A percentile compares a stretch with the other conserved stretches of the same genome.
phyloP scores from a whole-genome alignment of 202 grass and related monocot genomes.

The Cymbopogon flexuosus region DNA sequence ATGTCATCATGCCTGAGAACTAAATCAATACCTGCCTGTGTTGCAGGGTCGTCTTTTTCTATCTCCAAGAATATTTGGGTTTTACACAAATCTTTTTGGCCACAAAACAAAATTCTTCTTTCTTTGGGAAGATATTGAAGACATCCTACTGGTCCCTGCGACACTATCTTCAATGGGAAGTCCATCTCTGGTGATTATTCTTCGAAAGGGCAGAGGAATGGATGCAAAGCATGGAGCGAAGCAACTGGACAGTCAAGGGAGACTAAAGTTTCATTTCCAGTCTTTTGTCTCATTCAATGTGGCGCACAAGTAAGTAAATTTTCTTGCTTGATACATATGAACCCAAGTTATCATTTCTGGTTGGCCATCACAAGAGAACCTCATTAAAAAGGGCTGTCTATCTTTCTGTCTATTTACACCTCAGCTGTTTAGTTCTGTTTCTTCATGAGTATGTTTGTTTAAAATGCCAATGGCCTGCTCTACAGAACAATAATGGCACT shows the following conservation, averaged over 20 bases:
- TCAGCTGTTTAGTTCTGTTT: background rate
- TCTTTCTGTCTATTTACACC: background rate
- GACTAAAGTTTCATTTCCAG: conserved; percentile 83
- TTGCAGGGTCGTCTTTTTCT: conserved; percentile 91
- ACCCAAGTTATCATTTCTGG: background rate
- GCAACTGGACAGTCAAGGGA: conserved; percentile 64
- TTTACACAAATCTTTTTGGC: conserved; percentile 85
- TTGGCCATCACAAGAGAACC: conserved; percentile 5
- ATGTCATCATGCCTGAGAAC: background rate
- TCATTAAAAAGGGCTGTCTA: background rate
- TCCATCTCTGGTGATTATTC: conserved; percentile 68
- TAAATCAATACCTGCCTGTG: conserved; percentile 34
- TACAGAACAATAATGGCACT: conserved; percentile 86
- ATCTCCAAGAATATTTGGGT: conserved; percentile 96
- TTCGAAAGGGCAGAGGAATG: conserved; percentile 75
- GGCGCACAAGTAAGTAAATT: conserved; percentile 62
- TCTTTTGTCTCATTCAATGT: conserved; percentile 87
- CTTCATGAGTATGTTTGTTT: conserved; percentile 9
- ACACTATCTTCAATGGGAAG: conserved; percentile 80
- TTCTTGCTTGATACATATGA: conserved; percentile 28
- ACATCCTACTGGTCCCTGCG: conserved; percentile 61
- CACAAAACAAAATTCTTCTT: conserved; percentile 99
- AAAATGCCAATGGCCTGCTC: conserved; percentile 18
- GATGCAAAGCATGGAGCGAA: conserved; percentile 89
- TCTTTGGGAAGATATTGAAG: conserved; percentile 99